Base-by-base conservation (phyloP, 2,329 filamentous ascomycete genomes). In the Fusarium xyrophilum region DNA sequence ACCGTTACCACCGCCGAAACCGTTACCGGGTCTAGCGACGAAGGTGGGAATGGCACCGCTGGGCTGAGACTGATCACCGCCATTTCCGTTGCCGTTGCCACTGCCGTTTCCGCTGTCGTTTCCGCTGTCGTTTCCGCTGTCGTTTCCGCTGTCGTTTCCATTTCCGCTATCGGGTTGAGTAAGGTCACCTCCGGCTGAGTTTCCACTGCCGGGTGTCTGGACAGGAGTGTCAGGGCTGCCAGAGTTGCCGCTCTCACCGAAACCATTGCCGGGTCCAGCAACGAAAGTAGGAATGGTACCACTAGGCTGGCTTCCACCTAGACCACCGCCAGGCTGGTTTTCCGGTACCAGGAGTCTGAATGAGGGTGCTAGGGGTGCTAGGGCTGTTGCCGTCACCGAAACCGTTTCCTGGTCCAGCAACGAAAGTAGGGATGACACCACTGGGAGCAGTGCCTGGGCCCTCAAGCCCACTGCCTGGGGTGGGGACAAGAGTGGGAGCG, bases 401-500 rank as follows among this genome's bases (percentile, higher is more conserved):
- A 13, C 62, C 62, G 28, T 65, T 42, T 21, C 62, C 62, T 12
- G 62, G 62, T 21, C 54, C 55, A 32, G 63, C 63, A 57, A 58
- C 63, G 35, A 58, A 63, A 10, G 63, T 64, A 40, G 63, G 63
- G 13, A 64, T 42, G 13, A 55, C 28, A 7, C 42, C 47, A 30
- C 44, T 33, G 3, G 56, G 62, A 32, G 57, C 53, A 46, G 63
- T 65, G 25, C 61, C 63, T 40, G 63, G 61, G 15, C 63, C 63
- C 6, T 50, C 39, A 23, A 65, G 32, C 8, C 65, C 65, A 46
- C 54, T 67, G 17, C 64, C 64, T 11, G 64, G 65, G 10, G 60
- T 48, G 23, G 55, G 65, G 17, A 68, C 50, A 28, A 68, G 54
- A 27, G 65, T 65, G 28, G 64, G 63, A 28, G 47, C 63, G 13